Evolutionary conservation across 1,139 yeast genomes (phyloP), one percentile per base, ranked within the genome.

Genomic region (Groenewaldozyma sp.): DNA sequence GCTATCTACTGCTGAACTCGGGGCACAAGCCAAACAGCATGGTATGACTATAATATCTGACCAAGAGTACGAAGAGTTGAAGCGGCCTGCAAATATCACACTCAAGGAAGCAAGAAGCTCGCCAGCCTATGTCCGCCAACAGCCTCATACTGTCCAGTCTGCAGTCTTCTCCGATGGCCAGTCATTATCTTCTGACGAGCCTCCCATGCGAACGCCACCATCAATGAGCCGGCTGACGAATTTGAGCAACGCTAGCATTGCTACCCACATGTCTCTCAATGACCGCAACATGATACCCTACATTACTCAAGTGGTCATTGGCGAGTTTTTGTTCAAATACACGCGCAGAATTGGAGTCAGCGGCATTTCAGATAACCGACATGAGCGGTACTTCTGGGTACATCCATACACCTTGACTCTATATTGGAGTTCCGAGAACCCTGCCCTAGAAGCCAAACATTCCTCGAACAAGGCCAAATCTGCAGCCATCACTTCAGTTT

Each of bases 381-480:
- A 91, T 56, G 93, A 82, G 56, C 72, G 97, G 48, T 91, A 78
- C 62, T 91, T 91, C 71, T 91, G 97, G 97, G 78, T 91, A 32
- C 95, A 91, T 62, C 98, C 98, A 6, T 88, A 87, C 59, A 81
- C 94, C 3, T 65, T 86, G 64, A 84, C 95, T 0, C 68, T 91
- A 42, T 87, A 86, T 60, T 91, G 98, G 98, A 80, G 91, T 7
- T 73, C 75, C 13, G 72, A 76, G 9, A 84, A 83, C 55, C 97
- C 97, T 2, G 82, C 82, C 0, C 62, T 81, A 45, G 76, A 80
- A 5, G 49, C 52, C 36, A 45, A 44, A 28, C 78, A 78, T 50
- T 82, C 87, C 11, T 65, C 78, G 1, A 38, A 35, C 11, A 74
- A 73, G 36, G 47, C 54, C 18, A 76, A 81, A 53, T 88, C 94